Base-by-base conservation (phyloP, 441 rosid genomes). In the Corymbia calophylla region DNA sequence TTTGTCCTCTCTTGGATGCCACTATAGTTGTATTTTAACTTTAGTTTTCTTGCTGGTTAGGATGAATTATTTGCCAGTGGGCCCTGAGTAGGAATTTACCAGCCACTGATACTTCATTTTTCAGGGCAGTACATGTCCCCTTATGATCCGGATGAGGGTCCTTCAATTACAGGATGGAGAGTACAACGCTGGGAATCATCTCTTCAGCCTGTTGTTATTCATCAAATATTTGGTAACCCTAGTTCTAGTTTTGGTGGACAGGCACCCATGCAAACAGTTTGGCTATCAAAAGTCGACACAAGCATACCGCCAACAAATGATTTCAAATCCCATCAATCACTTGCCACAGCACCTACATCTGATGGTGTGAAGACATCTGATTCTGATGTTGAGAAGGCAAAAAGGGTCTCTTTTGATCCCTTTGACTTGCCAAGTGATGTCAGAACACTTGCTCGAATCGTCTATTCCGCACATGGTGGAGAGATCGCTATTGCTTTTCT, bases 81-180 rank as follows among this genome's bases (percentile, higher is more conserved):
- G 68, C 55, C 87, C 31, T 90, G 25, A 44, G 48, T 44, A 32
- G 23, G 66, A 55, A 51, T 58, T 77, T 12, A 88, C 58, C 85
- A 55, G n/a, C 87, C 85, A 48, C 81, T 87, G 86, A 58, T 90
- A 32, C n/a, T 89, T 90, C 60, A 64, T 87, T 60, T 87, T 62
- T 92, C 97, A 98, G 99, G 99, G 91, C 98, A 98, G 92, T 97
- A 97, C 91, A 97, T 98, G 99, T 98, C 99, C 73, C 99, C 99
- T 35, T 96, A 96, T 92, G 99, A 97, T 94, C 99, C 99, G 81
- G 99, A 97, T 91, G 99, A 98, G 93, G 99, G 99, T 89, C 99
- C 99, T 94, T 97, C 99, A 88, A 98, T 98, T 90, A 98, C 99
- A 80, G 99, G 99, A 62, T 97, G 99, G 99, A 96, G 99, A 92